A percentile compares a stretch with the other conserved stretches of the same genome.
Evolutionary conservation across 176 grass and related monocot genomes (phyloP).

Genomic region (Olyra latifolia): DNA sequence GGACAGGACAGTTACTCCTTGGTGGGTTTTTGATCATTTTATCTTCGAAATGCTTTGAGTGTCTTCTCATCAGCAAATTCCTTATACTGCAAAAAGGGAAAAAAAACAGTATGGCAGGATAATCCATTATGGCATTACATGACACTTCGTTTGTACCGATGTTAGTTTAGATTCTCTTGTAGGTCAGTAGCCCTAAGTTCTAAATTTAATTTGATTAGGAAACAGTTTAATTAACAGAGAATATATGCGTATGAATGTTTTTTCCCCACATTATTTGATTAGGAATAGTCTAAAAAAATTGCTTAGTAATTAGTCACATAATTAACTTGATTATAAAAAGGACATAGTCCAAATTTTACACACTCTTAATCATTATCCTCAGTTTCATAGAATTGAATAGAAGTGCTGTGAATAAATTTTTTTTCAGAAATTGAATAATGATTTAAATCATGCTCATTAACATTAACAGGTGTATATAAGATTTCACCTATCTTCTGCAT

Average conservation of each 20-base stretch:
- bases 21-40: conserved; percentile 36
- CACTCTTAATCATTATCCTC: background rate
- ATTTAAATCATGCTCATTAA: background rate
- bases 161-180: background rate
- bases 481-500: background rate
- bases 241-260: too few species aligned
- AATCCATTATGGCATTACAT: background rate
- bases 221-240: too few species aligned
- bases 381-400: background rate
- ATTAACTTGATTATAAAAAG: background rate
- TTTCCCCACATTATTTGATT: too few species aligned
- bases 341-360: background rate
- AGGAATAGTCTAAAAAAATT: too few species aligned
- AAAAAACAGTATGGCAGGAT: background rate
- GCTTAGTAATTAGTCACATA: too few species aligned
- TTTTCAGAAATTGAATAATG: too few species aligned
- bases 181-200: background rate
- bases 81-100: background rate
- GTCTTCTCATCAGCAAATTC: background rate
- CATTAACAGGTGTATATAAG: background rate
- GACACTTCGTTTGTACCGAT: background rate
- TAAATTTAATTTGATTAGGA: too few species aligned
- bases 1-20: conserved; percentile 84
- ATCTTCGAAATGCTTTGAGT: background rate
- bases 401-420: background rate